Evolutionary conservation across 768 basidiomycete genomes (phyloP), one percentile per base, ranked within the genome.

Genomic region (Gelatoporia subvermispora): DNA sequence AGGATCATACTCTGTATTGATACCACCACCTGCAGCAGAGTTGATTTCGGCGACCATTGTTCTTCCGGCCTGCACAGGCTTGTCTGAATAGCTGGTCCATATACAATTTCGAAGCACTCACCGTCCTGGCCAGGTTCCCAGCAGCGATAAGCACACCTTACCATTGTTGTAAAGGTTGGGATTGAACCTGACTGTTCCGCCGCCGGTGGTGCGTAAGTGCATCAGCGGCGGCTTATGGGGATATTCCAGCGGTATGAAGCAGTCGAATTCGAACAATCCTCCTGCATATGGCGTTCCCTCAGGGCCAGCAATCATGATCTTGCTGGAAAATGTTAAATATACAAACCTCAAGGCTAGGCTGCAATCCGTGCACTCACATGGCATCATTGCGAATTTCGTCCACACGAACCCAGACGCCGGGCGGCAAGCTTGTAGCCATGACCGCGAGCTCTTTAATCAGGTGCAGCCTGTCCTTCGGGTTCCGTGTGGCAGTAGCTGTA

Each of bases 231-330:
- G 73, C 5, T 42, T 59, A 39, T 69, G 58, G 8, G 79, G 77
- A 58, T 81, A 79, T 44, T 71, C 63, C 13, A 78, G 56, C 15
- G 78, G 78, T 52, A 80, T 69, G 58, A 77, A 77, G 54, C 76
- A 76, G 57, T 81, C 78, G 43, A 85, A 81, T 59, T 67, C 79
- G 66, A 84, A 84, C 57, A 85, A 78, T 4, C 83, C 83, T 13
- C 78, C 81, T 10, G 77, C 75, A 60, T 85, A 85, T 1, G 83
- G 84, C 20, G 82, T 84, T 35, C 77, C 79, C 62, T 81, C 81
- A 70, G 79, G 79, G 1, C 79, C 79, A 21, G 78, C 78, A 45
- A 81, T 79, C 72, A 81, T 72, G 34, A 77, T 66, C 54, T 78
- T 78, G 10, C 75, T 78, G 55, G 38, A 42, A 11, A 44, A 15